Conservation (phyloP, 2,329 filamentous ascomycete species). For the Colletotrichum magnum region DNA sequence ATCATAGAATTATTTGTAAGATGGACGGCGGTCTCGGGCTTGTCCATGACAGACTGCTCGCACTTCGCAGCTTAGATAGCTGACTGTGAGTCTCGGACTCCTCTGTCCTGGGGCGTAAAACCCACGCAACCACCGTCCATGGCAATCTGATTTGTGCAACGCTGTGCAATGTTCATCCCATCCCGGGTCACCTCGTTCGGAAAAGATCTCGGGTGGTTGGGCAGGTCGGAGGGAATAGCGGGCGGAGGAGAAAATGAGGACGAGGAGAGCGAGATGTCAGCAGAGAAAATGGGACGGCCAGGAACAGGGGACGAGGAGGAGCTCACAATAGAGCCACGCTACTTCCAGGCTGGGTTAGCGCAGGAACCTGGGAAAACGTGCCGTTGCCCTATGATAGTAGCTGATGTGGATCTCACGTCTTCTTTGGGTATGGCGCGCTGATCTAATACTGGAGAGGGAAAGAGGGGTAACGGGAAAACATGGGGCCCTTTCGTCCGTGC, state of each 20-base stretch:
- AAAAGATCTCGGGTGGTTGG: constrained; percentile 1
- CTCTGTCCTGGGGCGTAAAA: background rate
- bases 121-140: background rate
- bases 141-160: background rate
- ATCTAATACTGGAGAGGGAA: constrained; percentile 21
- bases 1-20: no score
- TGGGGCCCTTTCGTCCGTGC: constrained; percentile 27
- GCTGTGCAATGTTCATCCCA: background rate
- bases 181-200: background rate
- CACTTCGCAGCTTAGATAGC: no score
- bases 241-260: constrained; percentile 1
- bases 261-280: constrained; percentile 23
- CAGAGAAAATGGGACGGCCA: constrained; percentile 22
- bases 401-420: background rate
- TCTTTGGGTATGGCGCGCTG: constrained; percentile 3
- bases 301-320: constrained; percentile 27
- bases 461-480: constrained; percentile 31
- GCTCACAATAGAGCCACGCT: constrained; percentile 25
- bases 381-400: constrained; percentile 19
- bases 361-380: constrained; percentile 22
- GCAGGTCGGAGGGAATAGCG: constrained; percentile 9
- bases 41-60: no score
- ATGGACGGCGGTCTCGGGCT: no score
- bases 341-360: constrained; percentile 15
- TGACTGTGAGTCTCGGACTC: background rate